Conservation (phyloP, 176 grass and related monocot species). For the Musa schizocarpa region DNA sequence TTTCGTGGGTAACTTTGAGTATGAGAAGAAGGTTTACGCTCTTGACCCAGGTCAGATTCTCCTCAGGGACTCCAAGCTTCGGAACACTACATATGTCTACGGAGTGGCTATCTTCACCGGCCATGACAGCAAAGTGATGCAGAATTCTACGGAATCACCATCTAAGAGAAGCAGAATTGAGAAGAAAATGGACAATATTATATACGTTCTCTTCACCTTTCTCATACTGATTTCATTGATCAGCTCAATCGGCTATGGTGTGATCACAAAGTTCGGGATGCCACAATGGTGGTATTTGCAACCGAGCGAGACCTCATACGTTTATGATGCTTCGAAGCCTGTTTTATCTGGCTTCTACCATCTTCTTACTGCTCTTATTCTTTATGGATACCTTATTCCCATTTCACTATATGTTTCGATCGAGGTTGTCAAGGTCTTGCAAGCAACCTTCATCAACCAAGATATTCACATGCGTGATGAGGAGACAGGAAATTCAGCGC, state of each 20-base stretch:
- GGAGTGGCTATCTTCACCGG: constrained; percentile 83
- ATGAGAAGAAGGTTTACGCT: constrained; percentile 70
- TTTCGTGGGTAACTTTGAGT: constrained; percentile 86
- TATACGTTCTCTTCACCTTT: constrained; percentile 82
- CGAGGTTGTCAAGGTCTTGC: constrained; percentile 85
- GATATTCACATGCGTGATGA: constrained; percentile 95
- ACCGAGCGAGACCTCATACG: constrained; percentile 36
- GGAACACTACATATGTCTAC: constrained; percentile 87
- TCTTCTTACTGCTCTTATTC: constrained; percentile 96
- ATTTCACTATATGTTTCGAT: constrained; percentile 94
- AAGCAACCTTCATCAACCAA: constrained; percentile 88
- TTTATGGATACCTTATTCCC: constrained; percentile 92
- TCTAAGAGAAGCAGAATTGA: constrained; percentile 93
- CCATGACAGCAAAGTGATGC: constrained; percentile 97
- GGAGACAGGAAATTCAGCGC: constrained; percentile 70
- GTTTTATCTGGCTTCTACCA: constrained; percentile 78
- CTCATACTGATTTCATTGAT: constrained; percentile 82
- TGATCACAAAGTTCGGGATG: constrained; percentile 60
- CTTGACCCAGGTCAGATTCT: constrained; percentile 84
- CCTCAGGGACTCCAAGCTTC: constrained; percentile 93
- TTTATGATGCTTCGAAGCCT: constrained; percentile 51
- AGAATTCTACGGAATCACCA: constrained; percentile 82
- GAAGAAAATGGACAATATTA: constrained; percentile 89
- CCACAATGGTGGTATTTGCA: constrained; percentile 77
- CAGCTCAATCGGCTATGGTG: constrained; percentile 79